phyloP scores from a whole-genome alignment of 2,329 filamentous ascomycete species.

The Arthrobotrys entomopaga region DNA sequence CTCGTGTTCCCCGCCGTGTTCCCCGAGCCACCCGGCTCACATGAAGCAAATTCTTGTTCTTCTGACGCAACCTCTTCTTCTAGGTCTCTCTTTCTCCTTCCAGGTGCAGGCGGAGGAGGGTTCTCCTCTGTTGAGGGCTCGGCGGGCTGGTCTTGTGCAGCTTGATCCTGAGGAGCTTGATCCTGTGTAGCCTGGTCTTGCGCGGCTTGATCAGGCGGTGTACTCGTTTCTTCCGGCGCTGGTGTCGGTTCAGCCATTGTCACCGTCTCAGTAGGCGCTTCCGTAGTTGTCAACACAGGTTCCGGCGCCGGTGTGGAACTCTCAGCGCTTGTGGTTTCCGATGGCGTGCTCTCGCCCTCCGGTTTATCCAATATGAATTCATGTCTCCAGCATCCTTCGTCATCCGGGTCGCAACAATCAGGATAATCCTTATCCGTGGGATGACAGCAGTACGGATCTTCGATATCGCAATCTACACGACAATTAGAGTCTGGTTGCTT shows the following conservation, averaged over 20 bases:
- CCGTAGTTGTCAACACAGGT: neutral
- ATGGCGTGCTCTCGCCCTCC: constrained; percentile 5
- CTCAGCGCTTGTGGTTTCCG: constrained; percentile 8
- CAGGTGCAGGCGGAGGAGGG: constrained; percentile 10
- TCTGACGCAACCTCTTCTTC: no score
- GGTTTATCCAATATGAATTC: constrained; percentile 41
- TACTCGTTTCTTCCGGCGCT: neutral
- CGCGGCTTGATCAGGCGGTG: neutral
- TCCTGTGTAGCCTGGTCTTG: neutral
- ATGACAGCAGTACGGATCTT: constrained; percentile 47
- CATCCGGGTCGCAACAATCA: constrained; percentile 47
- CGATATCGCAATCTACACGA: constrained; percentile 40
- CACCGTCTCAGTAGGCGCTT: constrained; percentile 1
- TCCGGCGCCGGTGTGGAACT: constrained; percentile 9
- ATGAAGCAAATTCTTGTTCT: no score
- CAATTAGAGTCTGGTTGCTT: constrained; percentile 42
- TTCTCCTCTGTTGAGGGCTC: constrained; percentile 1
- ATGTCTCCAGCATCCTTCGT: constrained; percentile 46
- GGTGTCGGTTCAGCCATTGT: constrained; percentile 5
- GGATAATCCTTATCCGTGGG: constrained; percentile 46
- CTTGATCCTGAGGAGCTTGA: neutral
- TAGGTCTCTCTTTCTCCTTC: neutral
- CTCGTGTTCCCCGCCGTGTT: no score
- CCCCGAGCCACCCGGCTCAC: no score
- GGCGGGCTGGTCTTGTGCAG: neutral